Base-by-base conservation (phyloP, 805 yeast genomes). In the Starmerella tilneyi region DNA sequence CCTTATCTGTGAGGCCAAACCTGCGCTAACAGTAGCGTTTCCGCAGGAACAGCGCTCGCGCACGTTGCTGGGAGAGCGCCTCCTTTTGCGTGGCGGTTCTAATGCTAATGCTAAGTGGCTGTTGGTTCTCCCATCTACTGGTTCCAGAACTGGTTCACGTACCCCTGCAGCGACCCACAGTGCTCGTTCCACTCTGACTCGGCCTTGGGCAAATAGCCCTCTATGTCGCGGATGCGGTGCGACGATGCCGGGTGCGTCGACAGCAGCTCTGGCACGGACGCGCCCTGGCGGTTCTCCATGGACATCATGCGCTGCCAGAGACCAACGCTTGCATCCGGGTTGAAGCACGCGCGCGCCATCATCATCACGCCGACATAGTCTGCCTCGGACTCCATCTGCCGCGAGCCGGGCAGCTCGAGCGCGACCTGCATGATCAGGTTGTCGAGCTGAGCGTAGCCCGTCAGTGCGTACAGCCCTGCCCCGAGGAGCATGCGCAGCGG, bases 311-410 rank as follows among this genome's bases (percentile, higher is more conserved):
- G 71, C 43, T 71, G 62, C 99, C 99, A 92, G 46, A 92, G 72
- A 9, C 65, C 66, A 1, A 81, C 75, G 0, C 95, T 81, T 53
- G 79, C 84, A 15, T 65, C 64, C 5, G 95, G 86, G 51, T 88
- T 67, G 62, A 72, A 92, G 60, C 99, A 92, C 38, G 94, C 94
- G 48, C 78, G 68, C 2, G 95, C 76, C 95, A 89, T 84, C 53
- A 89, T 70, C 78, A 85, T 81, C 49, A 92, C 67, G 0, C 99
- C 99, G 24, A 92, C 88, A 56, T 80, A 79, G 63, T 92, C 98
- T 0, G 98, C 97, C 62, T 92, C 98, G 0, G 85, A 73, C 63
- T 92, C 99, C 95, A 85, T 85, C 48, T 76, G 84, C 56, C 99
- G 70, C 1, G 94, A 82, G 0, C 94, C 82, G 0, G 96, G 96